Evolutionary conservation across 768 basidiomycete genomes (phyloP).

Genomic region (Naganishia antarctica): DNA sequence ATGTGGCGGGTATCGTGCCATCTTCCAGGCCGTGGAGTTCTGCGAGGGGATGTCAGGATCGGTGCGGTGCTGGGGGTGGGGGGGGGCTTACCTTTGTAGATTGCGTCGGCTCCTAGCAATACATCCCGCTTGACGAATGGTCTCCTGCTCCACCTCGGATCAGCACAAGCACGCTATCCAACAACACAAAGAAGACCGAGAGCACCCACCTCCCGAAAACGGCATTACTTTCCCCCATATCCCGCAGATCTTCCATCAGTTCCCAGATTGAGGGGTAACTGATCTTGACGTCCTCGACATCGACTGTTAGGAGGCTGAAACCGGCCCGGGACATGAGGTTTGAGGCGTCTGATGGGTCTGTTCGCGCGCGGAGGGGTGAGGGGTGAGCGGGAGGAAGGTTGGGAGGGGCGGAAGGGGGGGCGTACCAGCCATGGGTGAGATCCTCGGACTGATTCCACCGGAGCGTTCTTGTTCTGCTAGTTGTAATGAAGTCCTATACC

Average conservation of each 20-base stretch:
- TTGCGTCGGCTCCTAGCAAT: slow-evolving; percentile 80
- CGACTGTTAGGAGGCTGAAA: slow-evolving; percentile 87
- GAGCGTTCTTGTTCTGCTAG: slow-evolving; percentile 88
- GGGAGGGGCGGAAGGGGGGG: not conserved
- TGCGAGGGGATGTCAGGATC: slow-evolving; percentile 44
- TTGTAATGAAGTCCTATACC: slow-evolving; percentile 74
- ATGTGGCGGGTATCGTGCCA: slow-evolving; percentile 84
- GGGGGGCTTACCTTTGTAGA: slow-evolving; percentile 69
- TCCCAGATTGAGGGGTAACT: slow-evolving; percentile 95
- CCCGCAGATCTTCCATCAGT: slow-evolving; percentile 80
- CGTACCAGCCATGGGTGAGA: slow-evolving; percentile 95
- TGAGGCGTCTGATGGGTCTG: slow-evolving; percentile 88
- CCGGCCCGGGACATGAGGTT: slow-evolving; percentile 88
- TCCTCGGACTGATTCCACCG: slow-evolving; percentile 90
- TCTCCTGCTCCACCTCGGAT: slow-evolving; percentile 54
- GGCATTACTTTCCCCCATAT: slow-evolving; percentile 96
- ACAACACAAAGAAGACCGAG: slow-evolving; percentile 57
- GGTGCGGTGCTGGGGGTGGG: not conserved
- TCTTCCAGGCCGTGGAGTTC: slow-evolving; percentile 80
- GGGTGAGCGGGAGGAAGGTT: not conserved
- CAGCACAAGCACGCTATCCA: not conserved
- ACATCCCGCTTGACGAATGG: slow-evolving; percentile 75
- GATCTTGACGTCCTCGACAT: slow-evolving; percentile 86
- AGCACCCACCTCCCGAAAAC: slow-evolving; percentile 60
- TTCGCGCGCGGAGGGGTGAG: not conserved